A percentile compares a stretch with the other conserved stretches of the same genome.
Conservation (phyloP, 1,139 yeast genomes). For the Wickerhamiella pararugosa region DNA sequence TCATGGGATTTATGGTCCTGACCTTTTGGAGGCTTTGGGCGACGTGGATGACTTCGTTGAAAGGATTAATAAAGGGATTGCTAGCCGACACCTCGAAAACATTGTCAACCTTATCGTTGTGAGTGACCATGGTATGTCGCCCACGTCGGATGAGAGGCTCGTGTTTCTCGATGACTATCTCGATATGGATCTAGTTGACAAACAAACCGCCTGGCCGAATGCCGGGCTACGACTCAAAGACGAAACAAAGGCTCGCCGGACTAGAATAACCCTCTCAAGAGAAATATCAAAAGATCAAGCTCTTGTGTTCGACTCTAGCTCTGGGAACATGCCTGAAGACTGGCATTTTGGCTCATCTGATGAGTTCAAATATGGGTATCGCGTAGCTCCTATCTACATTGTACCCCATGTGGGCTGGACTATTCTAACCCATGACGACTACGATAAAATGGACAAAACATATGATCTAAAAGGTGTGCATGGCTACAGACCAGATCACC, state of each 20-base stretch:
- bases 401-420: constrained; percentile 73
- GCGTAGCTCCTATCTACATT: constrained; percentile 77
- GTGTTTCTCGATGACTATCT: constrained; percentile 56
- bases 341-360: constrained; percentile 46
- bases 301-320: constrained; percentile 30
- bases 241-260: constrained; percentile 24
- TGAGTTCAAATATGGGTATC: constrained; percentile 34
- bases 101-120: constrained; percentile 63
- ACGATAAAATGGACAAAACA: constrained; percentile 34
- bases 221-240: constrained; percentile 53
- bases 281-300: constrained; percentile 21
- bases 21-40: constrained; percentile 38
- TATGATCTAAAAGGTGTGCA: constrained; percentile 65
- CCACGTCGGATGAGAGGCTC: constrained; percentile 51
- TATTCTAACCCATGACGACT: constrained; percentile 46
- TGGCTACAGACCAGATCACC: constrained; percentile 66
- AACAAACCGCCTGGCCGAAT: constrained; percentile 81
- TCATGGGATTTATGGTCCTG: constrained; percentile 49
- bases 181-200: constrained; percentile 38
- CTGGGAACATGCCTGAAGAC: constrained; percentile 44
- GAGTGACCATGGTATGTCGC: constrained; percentile 92
- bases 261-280: constrained; percentile 9
- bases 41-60: constrained; percentile 54
- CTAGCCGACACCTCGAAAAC: constrained; percentile 39
- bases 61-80: constrained; percentile 34